Evolutionary conservation across 2,329 filamentous ascomycete genomes (phyloP).

Genomic region (Xylariaceae sp.): DNA sequence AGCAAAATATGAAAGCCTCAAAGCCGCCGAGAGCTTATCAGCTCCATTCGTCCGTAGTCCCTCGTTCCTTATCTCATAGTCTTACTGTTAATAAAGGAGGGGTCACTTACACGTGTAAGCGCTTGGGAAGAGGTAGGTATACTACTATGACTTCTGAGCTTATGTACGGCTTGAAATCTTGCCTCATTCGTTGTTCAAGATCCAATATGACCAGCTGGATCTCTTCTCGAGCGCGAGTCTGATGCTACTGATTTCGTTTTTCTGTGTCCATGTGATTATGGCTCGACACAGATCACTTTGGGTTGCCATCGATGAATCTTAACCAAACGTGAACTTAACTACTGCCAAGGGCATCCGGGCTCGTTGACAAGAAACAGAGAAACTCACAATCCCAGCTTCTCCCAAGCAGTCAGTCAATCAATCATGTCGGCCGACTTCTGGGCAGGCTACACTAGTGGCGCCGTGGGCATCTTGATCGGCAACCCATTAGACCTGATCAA

Average conservation of each 20-base stretch:
- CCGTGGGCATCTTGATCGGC: conserved; percentile 83
- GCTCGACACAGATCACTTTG: background rate
- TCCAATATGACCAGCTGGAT: too few relatives aligned
- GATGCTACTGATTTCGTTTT: background rate
- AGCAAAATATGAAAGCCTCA: background rate
- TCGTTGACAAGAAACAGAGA: background rate
- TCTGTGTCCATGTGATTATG: background rate
- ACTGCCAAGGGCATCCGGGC: background rate
- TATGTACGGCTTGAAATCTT: too few relatives aligned
- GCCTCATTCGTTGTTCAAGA: too few relatives aligned
- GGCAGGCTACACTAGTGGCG: conserved; percentile 90
- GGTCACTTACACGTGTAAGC: conserved; percentile 5
- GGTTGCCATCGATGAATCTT: too few relatives aligned
- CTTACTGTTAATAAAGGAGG: conserved; percentile 6
- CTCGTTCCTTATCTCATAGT: background rate
- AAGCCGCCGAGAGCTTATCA: conserved; percentile 5
- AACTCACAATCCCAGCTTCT: background rate
- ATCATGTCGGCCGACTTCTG: conserved; percentile 90
- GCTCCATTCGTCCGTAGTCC: conserved; percentile 8
- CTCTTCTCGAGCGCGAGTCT: background rate
- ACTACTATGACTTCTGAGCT: too few relatives aligned
- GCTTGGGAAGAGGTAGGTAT: background rate
- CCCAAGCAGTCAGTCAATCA: background rate
- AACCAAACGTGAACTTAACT: background rate
- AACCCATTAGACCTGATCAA: conserved; percentile 79